phyloP scores from a whole-genome alignment of 2,329 filamentous ascomycete genomes.

The Arthrobotrys conoides region DNA sequence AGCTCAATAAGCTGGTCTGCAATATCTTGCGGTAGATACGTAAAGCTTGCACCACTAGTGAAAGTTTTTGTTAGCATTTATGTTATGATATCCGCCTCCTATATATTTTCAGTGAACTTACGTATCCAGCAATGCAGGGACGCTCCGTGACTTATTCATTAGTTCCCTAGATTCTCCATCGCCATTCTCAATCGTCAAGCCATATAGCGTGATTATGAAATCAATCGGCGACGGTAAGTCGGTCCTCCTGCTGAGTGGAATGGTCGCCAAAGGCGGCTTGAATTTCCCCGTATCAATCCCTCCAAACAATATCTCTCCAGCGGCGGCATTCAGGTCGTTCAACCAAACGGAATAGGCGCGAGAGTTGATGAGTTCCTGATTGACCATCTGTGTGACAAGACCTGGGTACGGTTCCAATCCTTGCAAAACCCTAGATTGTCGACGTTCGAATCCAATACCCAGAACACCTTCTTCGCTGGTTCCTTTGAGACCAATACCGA shows the following conservation, averaged over 20 bases:
- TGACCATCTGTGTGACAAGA: conserved; percentile 76
- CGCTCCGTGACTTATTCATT: conserved; percentile 70
- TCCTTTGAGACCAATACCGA: conserved; percentile 66
- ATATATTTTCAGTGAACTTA: conserved; percentile 15
- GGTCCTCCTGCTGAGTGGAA: conserved; percentile 75
- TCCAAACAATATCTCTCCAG: conserved; percentile 82
- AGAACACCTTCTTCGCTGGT: conserved; percentile 72
- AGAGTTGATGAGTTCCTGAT: conserved; percentile 74
- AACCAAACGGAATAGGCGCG: conserved; percentile 79
- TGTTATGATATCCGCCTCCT: not conserved
- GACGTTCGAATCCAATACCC: conserved; percentile 67
- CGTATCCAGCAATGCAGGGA: conserved; percentile 79
- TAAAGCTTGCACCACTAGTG: conserved; percentile 63
- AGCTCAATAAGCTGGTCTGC: conserved; percentile 58
- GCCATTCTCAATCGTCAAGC: conserved; percentile 68
- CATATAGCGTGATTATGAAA: conserved; percentile 79
- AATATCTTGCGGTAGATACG: conserved; percentile 63
- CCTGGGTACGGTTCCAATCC: conserved; percentile 71
- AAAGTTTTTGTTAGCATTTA: conserved; percentile 15
- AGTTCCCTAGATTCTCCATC: conserved; percentile 65
- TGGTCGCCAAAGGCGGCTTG: conserved; percentile 74
- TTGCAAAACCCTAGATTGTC: conserved; percentile 63
- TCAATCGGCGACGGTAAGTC: conserved; percentile 72
- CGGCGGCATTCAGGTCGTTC: conserved; percentile 74
- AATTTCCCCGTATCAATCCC: conserved; percentile 85